Evolutionary conservation across 2,329 filamentous ascomycete species (phyloP).

Genomic region (Mollisiaceae sp.): DNA sequence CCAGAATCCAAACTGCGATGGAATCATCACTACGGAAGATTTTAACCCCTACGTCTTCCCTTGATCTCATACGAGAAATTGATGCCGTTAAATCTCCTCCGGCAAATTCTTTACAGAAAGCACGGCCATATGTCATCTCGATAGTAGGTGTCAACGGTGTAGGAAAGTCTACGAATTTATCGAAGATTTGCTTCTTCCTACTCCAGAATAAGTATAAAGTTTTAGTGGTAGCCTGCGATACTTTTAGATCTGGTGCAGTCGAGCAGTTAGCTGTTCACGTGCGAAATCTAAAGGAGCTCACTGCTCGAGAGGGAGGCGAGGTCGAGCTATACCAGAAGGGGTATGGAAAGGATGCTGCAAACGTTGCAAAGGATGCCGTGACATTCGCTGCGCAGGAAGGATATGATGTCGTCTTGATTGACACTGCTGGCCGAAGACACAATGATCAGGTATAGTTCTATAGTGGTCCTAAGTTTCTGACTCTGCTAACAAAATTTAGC

Average conservation of each 20-base stretch:
- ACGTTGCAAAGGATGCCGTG: slow-evolving; percentile 95
- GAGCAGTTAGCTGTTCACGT: slow-evolving; percentile 97
- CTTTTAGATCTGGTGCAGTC: slow-evolving; percentile 95
- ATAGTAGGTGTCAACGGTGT: slow-evolving; percentile 99
- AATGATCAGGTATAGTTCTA: slow-evolving; percentile 71
- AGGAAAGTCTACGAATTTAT: slow-evolving; percentile 96
- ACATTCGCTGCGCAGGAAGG: slow-evolving; percentile 72
- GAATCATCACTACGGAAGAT: slow-evolving; percentile 93
- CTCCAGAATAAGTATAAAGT: slow-evolving; percentile 97
- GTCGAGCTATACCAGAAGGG: slow-evolving; percentile 97
- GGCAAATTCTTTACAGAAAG: slow-evolving; percentile 63
- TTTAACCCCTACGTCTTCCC: slow-evolving; percentile 90
- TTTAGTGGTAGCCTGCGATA: slow-evolving; percentile 92
- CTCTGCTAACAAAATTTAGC: slow-evolving; percentile 42
- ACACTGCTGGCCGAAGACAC: slow-evolving; percentile 92
- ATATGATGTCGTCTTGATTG: slow-evolving; percentile 95
- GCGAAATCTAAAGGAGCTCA: slow-evolving; percentile 88
- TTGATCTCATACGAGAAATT: slow-evolving; percentile 94
- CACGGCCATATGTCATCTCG: slow-evolving; percentile 93
- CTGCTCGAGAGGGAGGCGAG: slow-evolving; percentile 78
- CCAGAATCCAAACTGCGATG: slow-evolving; percentile 84
- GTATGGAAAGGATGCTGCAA: slow-evolving; percentile 96
- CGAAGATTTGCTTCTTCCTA: slow-evolving; percentile 97
- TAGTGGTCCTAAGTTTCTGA: not conserved
- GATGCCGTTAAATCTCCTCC: slow-evolving; percentile 74